Conservation (phyloP, 1,284 basidiomycete genomes). For the Boletus holoroseus region DNA sequence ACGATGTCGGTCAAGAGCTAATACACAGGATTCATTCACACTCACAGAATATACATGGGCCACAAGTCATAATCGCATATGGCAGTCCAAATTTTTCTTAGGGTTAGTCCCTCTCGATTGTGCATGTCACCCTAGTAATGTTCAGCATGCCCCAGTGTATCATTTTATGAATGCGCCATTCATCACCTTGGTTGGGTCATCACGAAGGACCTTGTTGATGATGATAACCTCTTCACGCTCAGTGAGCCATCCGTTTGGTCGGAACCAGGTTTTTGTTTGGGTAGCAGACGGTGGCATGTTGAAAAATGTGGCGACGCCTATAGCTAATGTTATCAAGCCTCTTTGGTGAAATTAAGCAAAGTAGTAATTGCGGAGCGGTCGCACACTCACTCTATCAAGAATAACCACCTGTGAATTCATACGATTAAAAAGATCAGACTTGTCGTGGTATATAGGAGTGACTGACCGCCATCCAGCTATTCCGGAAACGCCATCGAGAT, state of each 20-base stretch:
- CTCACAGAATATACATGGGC: conserved; percentile 60
- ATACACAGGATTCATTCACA: conserved; percentile 21
- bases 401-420: conserved; percentile 20
- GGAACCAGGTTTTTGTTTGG: conserved; percentile 61
- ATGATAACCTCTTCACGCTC: conserved; percentile 51
- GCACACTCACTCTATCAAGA: conserved; percentile 23
- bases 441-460: not conserved
- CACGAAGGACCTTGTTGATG: conserved; percentile 55
- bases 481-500: conserved; percentile 52
- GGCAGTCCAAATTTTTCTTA: conserved; percentile 50
- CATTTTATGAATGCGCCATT: not conserved
- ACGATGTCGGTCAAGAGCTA: not conserved
- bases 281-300: conserved; percentile 66
- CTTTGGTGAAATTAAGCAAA: conserved; percentile 21
- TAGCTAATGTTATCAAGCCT: conserved; percentile 46
- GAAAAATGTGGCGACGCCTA: conserved; percentile 63
- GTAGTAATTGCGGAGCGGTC: conserved; percentile 4
- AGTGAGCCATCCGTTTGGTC: conserved; percentile 68
- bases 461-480: conserved; percentile 54
- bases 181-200: conserved; percentile 59
- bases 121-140: conserved; percentile 59
- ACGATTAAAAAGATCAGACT: not conserved
- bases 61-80: conserved; percentile 64
- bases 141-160: not conserved
- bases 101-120: conserved; percentile 65